Percentiles rank a stretch among this genome's conserved stretches.
These are phyloP conservation scores for Pestalotiopsis sp. DNA, from an alignment of 2,329 filamentous ascomycete species.

Conservation along the genomic window DNA sequence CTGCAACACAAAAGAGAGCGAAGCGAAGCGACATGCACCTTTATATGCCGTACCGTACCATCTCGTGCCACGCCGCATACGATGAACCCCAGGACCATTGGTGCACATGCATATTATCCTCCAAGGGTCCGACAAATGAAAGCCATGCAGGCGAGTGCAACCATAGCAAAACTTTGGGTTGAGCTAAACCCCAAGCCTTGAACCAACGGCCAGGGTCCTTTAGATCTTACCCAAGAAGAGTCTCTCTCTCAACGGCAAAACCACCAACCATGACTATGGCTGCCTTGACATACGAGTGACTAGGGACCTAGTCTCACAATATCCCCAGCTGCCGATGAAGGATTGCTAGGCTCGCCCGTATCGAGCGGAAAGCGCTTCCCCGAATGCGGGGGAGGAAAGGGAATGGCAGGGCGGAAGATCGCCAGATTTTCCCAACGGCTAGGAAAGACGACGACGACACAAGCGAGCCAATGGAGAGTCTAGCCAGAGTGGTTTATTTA, in stretches of 20 bases:
- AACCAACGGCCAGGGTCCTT: not conserved
- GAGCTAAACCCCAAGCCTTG: not conserved
- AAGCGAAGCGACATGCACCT: not conserved
- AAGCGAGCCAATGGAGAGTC: constrained; percentile 2
- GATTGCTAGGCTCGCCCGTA: not conserved
- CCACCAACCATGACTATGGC: not conserved
- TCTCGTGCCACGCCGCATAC: not conserved
- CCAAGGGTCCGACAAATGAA: not conserved
- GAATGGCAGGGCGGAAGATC: not conserved
- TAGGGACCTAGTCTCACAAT: not conserved
- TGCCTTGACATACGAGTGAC: not conserved
- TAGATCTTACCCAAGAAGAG: not conserved
- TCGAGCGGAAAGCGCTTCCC: not conserved
- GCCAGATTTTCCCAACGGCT: not conserved
- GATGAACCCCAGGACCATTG: not conserved
- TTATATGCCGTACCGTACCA: not conserved
- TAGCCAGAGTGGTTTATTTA: not conserved
- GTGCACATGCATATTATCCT: not conserved
- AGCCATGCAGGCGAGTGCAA: constrained; percentile 2
- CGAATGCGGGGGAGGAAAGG: not conserved
- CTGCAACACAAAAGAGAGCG: not conserved
- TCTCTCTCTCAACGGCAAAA: not conserved
- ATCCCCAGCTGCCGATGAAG: not conserved
- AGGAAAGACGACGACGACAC: not conserved
- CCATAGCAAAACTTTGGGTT: not conserved